Evolutionary conservation across 108 stramenopile genomes (phyloP), one percentile per base, ranked within the genome.

Genomic region (Fistulifera solaris): DNA sequence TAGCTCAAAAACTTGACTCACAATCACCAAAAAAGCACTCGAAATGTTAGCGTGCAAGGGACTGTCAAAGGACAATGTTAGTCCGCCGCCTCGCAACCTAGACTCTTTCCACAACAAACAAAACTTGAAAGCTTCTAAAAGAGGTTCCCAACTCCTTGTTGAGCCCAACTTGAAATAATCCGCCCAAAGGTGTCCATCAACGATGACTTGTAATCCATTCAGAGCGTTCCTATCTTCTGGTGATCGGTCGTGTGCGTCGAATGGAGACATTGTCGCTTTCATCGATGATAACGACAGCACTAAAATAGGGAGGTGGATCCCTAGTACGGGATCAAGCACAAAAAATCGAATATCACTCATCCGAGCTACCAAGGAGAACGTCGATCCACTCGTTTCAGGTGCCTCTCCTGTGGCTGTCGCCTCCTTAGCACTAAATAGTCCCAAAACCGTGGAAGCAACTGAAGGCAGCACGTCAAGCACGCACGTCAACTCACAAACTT

Each of bases 111-210:
- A 79, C 48, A 90, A 41, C 15, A 74, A 40, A 13, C 68, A 38
- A 58, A 71, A 86, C 35, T 55, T 60, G 54, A 78, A 89, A 13
- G 95, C 90, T 63, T 97, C 96, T 12, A 97, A 24, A 8, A 95
- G 62, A 6, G 90, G 90, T 66, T 97, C 93, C 96, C 96, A 97
- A 59, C 93, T 94, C 61, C 92, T 88, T 25, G 87, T 84, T 21
- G 81, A 52, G 35, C 82, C 85, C 50, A 85, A 74, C 66, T 97
- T 97, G 69, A 96, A 97, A 56, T 94, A 95, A 42, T 97, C 94
- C 17, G 81, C 67, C 81, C 94, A 96, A 16, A 91, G 26, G n/a
- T 54, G 52, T 14, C 70, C 40, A 11, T 72, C 50, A 1, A 72
- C 43, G 17, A 58, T 45, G 7, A 80, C 47, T n/a, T 84, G 78